Evolutionary conservation across 2,329 filamentous ascomycete species (phyloP), one percentile per base, ranked within the genome.

Genomic region (Xylariaceae sp.): DNA sequence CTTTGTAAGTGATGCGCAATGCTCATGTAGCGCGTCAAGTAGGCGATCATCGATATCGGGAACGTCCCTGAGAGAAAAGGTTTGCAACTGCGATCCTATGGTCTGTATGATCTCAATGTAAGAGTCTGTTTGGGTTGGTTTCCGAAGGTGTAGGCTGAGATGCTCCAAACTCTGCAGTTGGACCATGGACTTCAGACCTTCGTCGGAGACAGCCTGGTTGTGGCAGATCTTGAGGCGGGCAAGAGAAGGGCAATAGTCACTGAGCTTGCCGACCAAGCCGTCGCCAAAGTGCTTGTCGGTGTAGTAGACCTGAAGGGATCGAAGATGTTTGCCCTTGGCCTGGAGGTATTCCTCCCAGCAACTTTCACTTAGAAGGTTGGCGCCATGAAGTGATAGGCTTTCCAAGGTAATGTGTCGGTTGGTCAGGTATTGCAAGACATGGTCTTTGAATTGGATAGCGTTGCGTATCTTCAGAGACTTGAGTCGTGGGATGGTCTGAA

Each of bases 371-470:
- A 96, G 65, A 1, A 96, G 74, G 45, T 94, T 96, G 8, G 86
- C 78, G 9, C 87, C 85, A 42, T 92, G 81, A 0, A 96, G 69
- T 42, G 87, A 83, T 27, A 96, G 67, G 36, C 77, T 70, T 39
- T 78, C 73, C n/a, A 95, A 65, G 7, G 72, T 60, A 31, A 77
- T 72, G 31, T 83, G 72, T 30, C 85, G 83, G 35, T 78, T 77
- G 14, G 85, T 66, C 50, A 95, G 73, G 55, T 90, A 94, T 33
- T 86, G 75, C 58, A 95, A 72, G 26, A 88, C 83, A 24, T 70
- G 68, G 50, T 95, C 83, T 58, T 94, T 94, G 67, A 95, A 82
- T 52, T 94, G 89, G 31, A 92, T 84, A n/a, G 81, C 86, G 50
- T 89, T 90, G 31, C 83, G 78, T 9, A 94, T 64, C 44, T 87